Evolutionary conservation across 371 early-diverging fungal genomes (phyloP).

Genomic region (Haplosporangium sp.): DNA sequence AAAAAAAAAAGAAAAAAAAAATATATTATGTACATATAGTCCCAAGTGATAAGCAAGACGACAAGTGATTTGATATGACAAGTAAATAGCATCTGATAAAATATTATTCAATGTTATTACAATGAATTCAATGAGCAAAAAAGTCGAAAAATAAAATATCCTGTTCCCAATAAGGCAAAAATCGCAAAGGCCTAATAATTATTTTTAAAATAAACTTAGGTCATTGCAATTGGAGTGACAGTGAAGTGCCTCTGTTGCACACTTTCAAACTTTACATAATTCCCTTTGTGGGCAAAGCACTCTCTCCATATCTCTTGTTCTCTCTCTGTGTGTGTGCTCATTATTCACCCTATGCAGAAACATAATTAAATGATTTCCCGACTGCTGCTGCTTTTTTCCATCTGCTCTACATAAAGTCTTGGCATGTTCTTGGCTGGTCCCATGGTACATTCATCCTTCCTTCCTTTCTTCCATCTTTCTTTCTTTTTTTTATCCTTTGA

Average conservation of each 20-base stretch:
- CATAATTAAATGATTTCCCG: not conserved
- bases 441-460: no score
- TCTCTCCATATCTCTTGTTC: not conserved
- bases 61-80: no score
- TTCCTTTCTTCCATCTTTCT: no score
- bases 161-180: conserved; percentile 12
- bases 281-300: conserved; percentile 3
- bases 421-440: no score
- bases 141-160: not conserved
- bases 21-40: not conserved
- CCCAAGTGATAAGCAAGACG: no score
- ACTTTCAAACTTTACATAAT: not conserved
- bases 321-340: not conserved
- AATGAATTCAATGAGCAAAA: not conserved
- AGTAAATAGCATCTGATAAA: no score
- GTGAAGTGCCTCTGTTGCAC: not conserved
- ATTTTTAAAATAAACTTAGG: not conserved
- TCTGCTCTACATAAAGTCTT: no score
- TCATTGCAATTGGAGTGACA: not conserved
- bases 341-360: no score
- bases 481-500: no score
- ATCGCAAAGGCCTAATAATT: not conserved
- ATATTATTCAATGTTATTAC: no score
- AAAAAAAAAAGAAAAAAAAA: not conserved
- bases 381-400: no score